Evolutionary conservation across 1,284 basidiomycete genomes (phyloP), one percentile per base, ranked within the genome.

Genomic region (Ceratobasidium sp.): DNA sequence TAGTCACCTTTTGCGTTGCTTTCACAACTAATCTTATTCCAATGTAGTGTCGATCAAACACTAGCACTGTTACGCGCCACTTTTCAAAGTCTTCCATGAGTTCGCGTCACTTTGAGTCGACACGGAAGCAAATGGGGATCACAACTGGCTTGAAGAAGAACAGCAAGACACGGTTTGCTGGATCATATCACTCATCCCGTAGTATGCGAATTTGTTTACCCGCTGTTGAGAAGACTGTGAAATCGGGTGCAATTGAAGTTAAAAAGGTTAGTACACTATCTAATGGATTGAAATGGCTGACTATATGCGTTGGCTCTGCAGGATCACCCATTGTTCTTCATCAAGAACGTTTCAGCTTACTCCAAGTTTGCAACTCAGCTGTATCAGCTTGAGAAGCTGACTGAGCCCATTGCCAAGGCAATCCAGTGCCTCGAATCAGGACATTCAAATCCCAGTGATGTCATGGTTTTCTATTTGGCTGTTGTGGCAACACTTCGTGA

Each of bases 101-200:
- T 0, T 81, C 52, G 27, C 57, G 76, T 0, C 79, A 81, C 30
- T 81, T 84, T 44, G 77, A 81, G 27, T 20, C 52, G 2, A 79
- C 79, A 0, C 77, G 80, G 3, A 50, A 78, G 1, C 35, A 77
- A 20, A 35, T 67, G 1, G 65, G 64, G 0, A 81, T 83, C 65
- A 69, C 65, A 0, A 81, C 80, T 5, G 84, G 84, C 0, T 80
- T 85, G 0, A 81, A 83, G 54, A 59, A 79, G 16, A 82, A 83
- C 59, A 82, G 83, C 38, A 83, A 83, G 74, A 84, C 83, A 46
- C 80, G 81, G 4, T 85, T 85, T 79, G 82, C 80, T 12, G 82
- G 81, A 7, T 76, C 83, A 5, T 80, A 83, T 60, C 69, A 79
- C 12, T 59, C 41, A 30, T 23, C 70, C 35, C 4, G 6, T 2